Conservation (phyloP, 495 filamentous ascomycete genomes). For the Choiromyces venosus region DNA sequence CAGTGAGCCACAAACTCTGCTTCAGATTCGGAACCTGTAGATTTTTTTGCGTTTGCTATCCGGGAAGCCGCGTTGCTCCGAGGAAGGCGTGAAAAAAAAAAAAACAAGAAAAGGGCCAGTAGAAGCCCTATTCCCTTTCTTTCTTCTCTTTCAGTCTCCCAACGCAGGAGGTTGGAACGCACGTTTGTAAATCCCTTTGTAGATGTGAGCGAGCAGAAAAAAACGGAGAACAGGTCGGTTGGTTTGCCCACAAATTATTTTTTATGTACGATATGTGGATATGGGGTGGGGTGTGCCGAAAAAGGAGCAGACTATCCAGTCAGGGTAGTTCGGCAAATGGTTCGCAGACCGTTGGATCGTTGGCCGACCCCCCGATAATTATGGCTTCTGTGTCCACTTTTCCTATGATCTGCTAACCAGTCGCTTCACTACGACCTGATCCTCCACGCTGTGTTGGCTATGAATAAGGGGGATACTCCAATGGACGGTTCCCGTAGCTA, state of each 20-base stretch:
- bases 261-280: slow-evolving; percentile 16
- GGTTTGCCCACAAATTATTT: slow-evolving; percentile 21
- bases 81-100: slow-evolving; percentile 5
- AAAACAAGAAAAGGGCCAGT: slow-evolving; percentile 19
- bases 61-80: slow-evolving; percentile 23
- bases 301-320: slow-evolving; percentile 28
- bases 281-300: slow-evolving; percentile 22
- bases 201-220: slow-evolving; percentile 19
- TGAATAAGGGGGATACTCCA: slow-evolving; percentile 13
- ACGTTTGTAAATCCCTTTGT: neutral
- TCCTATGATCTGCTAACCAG: neutral
- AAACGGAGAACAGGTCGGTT: slow-evolving; percentile 29
- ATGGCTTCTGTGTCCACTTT: slow-evolving; percentile 2
- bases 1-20: slow-evolving; percentile 4
- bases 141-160: neutral
- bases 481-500: slow-evolving; percentile 11
- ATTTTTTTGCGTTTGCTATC: slow-evolving; percentile 26
- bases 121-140: neutral
- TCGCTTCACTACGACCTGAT: neutral
- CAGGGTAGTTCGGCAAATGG: slow-evolving; percentile 32
- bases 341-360: slow-evolving; percentile 27
- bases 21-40: slow-evolving; percentile 10
- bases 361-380: slow-evolving; percentile 25
- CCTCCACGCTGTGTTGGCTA: slow-evolving; percentile 12
- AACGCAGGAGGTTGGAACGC: neutral